phyloP scores from a whole-genome alignment of 208 protist genomes.

The Novymonas esmeraldas region DNA sequence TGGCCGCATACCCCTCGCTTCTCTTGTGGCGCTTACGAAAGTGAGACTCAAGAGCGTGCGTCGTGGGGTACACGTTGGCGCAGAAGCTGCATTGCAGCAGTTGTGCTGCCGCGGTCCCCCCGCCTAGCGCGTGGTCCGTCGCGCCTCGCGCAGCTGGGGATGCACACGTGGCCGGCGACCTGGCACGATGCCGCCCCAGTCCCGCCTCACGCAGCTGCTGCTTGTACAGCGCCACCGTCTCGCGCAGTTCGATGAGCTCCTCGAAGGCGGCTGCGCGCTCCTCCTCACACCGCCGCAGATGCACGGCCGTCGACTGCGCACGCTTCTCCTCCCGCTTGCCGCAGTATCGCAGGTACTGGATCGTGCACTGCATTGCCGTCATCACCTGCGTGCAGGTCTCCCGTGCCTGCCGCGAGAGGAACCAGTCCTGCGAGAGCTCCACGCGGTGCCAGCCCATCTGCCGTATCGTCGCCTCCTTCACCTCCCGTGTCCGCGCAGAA shows the following conservation, averaged over 20 bases:
- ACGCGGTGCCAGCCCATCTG: conserved; percentile 73
- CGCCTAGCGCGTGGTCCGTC: not conserved
- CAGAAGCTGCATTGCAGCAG: conserved; percentile 51
- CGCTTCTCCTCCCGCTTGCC: conserved; percentile 29
- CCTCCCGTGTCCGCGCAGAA: conserved; percentile 20
- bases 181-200: not conserved
- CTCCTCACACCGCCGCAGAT: conserved; percentile 32
- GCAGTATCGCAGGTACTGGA: conserved; percentile 66
- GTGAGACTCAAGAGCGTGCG: conserved; percentile 67
- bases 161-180: not conserved
- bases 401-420: conserved; percentile 41
- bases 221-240: conserved; percentile 42
- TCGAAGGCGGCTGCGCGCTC: conserved; percentile 67
- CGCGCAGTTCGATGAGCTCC: conserved; percentile 67
- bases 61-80: conserved; percentile 66
- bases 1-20: conserved; percentile 32
- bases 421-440: conserved; percentile 65
- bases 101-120: not conserved
- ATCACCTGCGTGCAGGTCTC: conserved; percentile 43
- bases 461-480: conserved; percentile 67
- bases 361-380: conserved; percentile 73
- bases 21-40: conserved; percentile 67
- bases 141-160: not conserved
- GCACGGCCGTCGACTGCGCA: conserved; percentile 8
- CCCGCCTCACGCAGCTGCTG: conserved; percentile 23